Conservation (phyloP, 345 rosid genomes). For the Dovyalis caffra region DNA sequence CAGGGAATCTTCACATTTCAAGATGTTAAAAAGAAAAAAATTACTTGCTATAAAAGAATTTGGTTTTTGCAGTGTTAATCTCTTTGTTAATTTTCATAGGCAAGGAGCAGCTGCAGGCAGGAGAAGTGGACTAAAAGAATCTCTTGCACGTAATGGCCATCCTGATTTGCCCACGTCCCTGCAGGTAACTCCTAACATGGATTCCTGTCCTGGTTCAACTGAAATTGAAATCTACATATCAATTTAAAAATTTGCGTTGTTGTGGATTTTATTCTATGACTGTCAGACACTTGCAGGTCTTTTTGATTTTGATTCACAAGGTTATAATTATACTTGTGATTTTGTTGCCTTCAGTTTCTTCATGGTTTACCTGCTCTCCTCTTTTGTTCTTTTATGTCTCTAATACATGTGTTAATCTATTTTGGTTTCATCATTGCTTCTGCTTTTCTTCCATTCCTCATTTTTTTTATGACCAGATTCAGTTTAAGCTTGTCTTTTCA, state of each 20-base stretch:
- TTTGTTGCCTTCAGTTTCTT: too few relatives aligned
- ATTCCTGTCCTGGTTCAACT: constrained; percentile 8
- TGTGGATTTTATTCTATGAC: not conserved
- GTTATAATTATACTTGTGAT: too few relatives aligned
- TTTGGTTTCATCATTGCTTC: not conserved
- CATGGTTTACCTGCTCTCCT: too few relatives aligned
- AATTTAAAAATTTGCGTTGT: not conserved
- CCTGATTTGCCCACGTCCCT: constrained; percentile 22
- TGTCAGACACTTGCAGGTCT: too few relatives aligned
- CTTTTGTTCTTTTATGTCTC: not conserved
- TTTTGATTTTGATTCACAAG: too few relatives aligned
- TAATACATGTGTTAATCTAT: not conserved
- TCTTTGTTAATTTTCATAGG: constrained; percentile 29
- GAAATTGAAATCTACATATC: not conserved
- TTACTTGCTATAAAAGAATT: constrained; percentile 2
- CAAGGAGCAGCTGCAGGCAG: constrained; percentile 34
- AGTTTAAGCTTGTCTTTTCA: not conserved
- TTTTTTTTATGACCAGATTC: not conserved
- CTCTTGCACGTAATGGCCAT: constrained; percentile 23
- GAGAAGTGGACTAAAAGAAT: constrained; percentile 37
- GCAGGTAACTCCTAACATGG: constrained; percentile 44
- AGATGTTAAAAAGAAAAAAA: constrained; percentile 5
- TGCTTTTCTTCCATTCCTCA: not conserved
- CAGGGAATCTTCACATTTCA: not conserved
- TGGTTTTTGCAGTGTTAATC: constrained; percentile 5